Base-by-base conservation (phyloP, 768 basidiomycete species). In the Kwoniella newhampshirensis region DNA sequence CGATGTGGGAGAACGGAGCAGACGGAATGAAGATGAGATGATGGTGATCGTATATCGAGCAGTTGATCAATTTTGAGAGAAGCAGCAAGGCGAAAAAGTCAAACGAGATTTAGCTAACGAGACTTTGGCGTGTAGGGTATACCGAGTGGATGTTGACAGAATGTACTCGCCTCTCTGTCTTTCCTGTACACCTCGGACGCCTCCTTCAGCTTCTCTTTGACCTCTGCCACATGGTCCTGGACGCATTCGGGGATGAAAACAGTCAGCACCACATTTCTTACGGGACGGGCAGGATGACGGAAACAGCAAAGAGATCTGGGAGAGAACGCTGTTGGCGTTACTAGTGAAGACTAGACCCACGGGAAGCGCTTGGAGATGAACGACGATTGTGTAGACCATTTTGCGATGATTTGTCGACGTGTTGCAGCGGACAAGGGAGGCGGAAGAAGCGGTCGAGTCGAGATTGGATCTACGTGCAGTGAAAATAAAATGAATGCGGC, bases 371-470 rank as follows among this genome's bases (percentile, higher is more conserved):
- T 75, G 65, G 23, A 75, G 64, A 55, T 75, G 74, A 44, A 75
- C 74, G 62, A 75, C 70, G 61, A 75, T 75, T 52, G 74, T 75
- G 59, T 75, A 75, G 32, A 75, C 74, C 74, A 75, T 75, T 28
- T 23, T 67, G 50, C 11, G 11, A 3, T 18, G 23, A 20, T 41
- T 20, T n/a, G 15, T 21, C 2, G 17, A 44, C n/a, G 7, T 37
- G 23, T 50, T 32, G n/a, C 8, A 18, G 23, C 9, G 26, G 12
- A 9, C 32, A 15, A 45, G 32, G 27, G 44, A 51, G 47, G 39
- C 26, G 13, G 25, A 35, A 20, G 12, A 54, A 55, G 45, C 13
- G 15, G 41, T 30, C n/a, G n/a, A n/a, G n/a, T n/a, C n/a, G n/a
- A n/a, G n/a, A n/a, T n/a, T n/a, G n/a, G n/a, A n/a, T n/a, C n/a